Evolutionary conservation across 306 rosid genomes (phyloP).

Genomic region (Cyclanthera cordifolia): DNA sequence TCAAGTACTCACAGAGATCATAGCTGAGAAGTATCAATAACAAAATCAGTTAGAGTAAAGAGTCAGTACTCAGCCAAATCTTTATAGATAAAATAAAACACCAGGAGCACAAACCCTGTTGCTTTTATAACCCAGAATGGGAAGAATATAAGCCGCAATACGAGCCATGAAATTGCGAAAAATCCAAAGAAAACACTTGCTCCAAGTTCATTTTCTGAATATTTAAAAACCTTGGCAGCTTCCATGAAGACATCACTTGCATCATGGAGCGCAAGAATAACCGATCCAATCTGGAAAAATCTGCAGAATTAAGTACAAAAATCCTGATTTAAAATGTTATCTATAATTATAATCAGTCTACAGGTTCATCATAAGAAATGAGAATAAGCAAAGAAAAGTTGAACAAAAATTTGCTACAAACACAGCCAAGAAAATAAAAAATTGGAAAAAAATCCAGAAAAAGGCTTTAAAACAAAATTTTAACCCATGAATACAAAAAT

Average conservation of each 20-base stretch:
- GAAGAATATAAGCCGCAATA: conserved; percentile 68
- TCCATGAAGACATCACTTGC: conserved; percentile 96
- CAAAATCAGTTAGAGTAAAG: conserved; percentile 20
- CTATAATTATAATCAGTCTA: not conserved
- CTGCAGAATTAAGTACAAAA: conserved; percentile 26
- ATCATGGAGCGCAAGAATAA: conserved; percentile 83
- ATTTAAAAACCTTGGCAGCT: conserved; percentile 91
- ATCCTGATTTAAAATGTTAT: not conserved
- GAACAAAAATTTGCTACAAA: not conserved
- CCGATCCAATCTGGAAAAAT: conserved; percentile 75
- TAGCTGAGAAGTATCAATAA: conserved; percentile 47
- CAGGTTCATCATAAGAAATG: not conserved
- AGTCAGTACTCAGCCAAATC: conserved; percentile 13
- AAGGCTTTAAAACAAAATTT: not conserved
- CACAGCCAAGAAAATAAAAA: not conserved
- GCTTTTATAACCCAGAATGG: conserved; percentile 81
- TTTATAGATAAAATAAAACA: conserved; percentile 19
- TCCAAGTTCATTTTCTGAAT: conserved; percentile 72
- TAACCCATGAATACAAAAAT: not conserved
- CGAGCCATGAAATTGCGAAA: conserved; percentile 75
- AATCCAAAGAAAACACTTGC: conserved; percentile 79
- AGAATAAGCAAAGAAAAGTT: not conserved
- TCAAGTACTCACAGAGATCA: conserved; percentile 34
- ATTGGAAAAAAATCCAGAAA: not conserved
- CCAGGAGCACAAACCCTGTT: conserved; percentile 57